These are phyloP conservation scores for Colletotrichum chrysophilum DNA, from an alignment of 2,329 filamentous ascomycete species.

Conservation along the genomic window DNA sequence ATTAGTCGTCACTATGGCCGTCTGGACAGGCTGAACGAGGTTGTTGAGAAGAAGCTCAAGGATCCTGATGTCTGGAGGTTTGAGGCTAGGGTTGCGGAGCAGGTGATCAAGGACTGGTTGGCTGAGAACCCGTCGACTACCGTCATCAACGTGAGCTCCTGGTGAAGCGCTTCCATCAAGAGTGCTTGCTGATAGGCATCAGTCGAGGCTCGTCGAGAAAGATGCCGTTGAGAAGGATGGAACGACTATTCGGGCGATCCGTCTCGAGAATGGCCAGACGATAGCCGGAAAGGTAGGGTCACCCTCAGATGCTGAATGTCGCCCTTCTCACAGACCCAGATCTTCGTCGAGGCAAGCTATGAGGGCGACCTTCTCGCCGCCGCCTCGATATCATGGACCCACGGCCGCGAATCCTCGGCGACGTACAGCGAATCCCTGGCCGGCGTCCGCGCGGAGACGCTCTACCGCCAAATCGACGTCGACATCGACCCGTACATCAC, in stretches of 20 bases:
- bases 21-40: conserved; percentile 14
- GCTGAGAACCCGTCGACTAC: background rate
- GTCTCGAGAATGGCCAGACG: background rate
- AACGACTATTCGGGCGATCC: conserved; percentile 2
- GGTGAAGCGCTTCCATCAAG: background rate
- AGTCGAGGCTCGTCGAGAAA: background rate
- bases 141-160: background rate
- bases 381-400: conserved; percentile 14
- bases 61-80: conserved; percentile 25
- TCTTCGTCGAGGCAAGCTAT: conserved; percentile 30
- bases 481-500: conserved; percentile 25
- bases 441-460: conserved; percentile 22
- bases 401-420: conserved; percentile 20
- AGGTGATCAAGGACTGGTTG: conserved; percentile 22
- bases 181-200: background rate
- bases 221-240: background rate
- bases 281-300: background rate
- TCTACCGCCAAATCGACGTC: conserved; percentile 24
- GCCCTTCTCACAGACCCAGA: background rate
- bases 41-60: conserved; percentile 7
- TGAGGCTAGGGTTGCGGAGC: conserved; percentile 25
- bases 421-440: conserved; percentile 21
- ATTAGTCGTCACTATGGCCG: conserved; percentile 24
- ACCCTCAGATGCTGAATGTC: background rate
- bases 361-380: conserved; percentile 30